Evolutionary conservation across 139 green algal genomes (phyloP).

Genomic region (Chlorella sp.): DNA sequence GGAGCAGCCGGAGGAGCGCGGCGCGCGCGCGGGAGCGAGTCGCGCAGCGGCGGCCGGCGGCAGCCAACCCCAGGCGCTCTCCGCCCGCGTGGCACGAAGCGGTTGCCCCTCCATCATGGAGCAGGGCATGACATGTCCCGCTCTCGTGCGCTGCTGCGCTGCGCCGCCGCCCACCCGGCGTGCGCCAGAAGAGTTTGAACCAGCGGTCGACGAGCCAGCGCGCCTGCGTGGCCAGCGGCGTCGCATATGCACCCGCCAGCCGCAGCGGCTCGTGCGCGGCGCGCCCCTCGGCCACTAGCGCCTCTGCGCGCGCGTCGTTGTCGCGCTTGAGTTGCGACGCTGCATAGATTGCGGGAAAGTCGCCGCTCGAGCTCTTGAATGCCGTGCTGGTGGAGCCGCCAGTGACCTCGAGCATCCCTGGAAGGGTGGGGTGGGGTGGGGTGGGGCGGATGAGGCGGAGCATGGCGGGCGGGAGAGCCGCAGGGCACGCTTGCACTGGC

Average conservation of each 20-base stretch:
- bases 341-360: conserved; percentile 44
- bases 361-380: conserved; percentile 19
- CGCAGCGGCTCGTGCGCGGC: conserved; percentile 22
- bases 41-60: not conserved
- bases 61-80: no score
- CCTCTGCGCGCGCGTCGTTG: conserved; percentile 20
- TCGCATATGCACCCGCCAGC: conserved; percentile 30
- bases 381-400: conserved; percentile 36
- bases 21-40: not conserved
- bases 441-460: no score
- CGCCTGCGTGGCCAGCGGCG: conserved; percentile 10
- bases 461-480: no score
- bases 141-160: conserved; percentile 43
- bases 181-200: conserved; percentile 37
- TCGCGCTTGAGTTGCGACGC: conserved; percentile 18
- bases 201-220: conserved; percentile 32
- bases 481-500: no score
- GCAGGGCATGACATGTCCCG: not conserved
- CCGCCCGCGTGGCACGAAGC: no score
- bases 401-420: conserved; percentile 47
- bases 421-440: no score
- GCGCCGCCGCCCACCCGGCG: no score
- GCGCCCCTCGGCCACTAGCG: conserved; percentile 11
- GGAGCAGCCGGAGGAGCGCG: not conserved
- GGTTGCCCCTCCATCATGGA: no score